Base-by-base conservation (phyloP, 2,329 filamentous ascomycete genomes). In the Botrytis fragariae region DNA sequence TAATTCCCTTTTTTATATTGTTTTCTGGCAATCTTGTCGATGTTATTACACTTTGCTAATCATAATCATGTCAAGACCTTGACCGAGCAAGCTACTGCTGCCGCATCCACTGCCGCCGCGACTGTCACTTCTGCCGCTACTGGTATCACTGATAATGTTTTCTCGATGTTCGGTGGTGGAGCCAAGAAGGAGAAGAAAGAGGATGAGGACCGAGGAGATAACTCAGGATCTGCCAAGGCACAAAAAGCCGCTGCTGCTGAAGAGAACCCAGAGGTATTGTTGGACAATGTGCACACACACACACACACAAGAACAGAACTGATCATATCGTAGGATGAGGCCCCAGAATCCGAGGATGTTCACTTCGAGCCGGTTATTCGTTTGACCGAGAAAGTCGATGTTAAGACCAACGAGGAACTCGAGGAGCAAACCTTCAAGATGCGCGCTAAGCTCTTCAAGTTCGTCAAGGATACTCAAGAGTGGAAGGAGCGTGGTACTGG, bases 401-500 rank as follows among this genome's bases (percentile, higher is more conserved):
- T 90, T 82, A 97, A 97, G 89, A 98, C 96, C 84, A 97, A 98
- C 86, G 96, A 99, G 86, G 96, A 99, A 88, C 90, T 92, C 63
- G 96, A 99, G 88, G 95, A 98, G 87, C 93, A 97, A 87, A 88
- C 90, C 57, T 99, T 98, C 91, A 98, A 98, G 91, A 98, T 98
- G 95, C 93, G 96, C 81, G 96, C 96, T 82, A 99, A 99, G 90
- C 92, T 99, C 78, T 99, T 99, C 91, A 95, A 95, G 87, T 99
- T 98, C 83, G 92, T 97, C 85, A 90, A 93, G 79, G 94, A 97
- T 71, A 90, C 88, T 79, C 92, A 92, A 84, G 96, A 98, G 87
- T 99, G 96, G 96, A 99, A 98, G 89, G 96, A 99, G 90, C 92
- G 96, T 82, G 96, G 96, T 77, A 98, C 96, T 77, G 96, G 96